Evolutionary conservation across 805 yeast species (phyloP), one percentile per base, ranked within the genome.

Genomic region (Diddensiella santjacobensis): DNA sequence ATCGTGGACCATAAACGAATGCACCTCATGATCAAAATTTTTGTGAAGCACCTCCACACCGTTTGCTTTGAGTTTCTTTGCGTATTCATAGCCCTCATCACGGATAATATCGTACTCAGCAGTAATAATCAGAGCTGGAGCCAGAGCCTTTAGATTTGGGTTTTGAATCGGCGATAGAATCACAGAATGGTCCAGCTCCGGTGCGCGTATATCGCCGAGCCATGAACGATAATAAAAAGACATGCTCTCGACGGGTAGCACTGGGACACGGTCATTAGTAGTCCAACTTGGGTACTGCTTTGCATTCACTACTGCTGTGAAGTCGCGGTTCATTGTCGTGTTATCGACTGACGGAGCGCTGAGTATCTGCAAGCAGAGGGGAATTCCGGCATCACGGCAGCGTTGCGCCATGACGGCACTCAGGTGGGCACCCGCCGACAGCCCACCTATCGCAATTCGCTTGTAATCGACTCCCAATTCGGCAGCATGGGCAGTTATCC

Each of bases 371-470:
- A 45, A 38, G 18, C 44, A 39, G 6, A 45, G 24, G 24, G 6
- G 24, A 18, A 45, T 17, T 3, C 48, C 48, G 10, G 24, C 44
- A 22, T 45, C 48, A 13, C 48, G 47, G 40, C 39, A 19, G 3
- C 40, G n/a, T 39, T 63, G 67, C 18, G 58, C 44, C 35, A 63
- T 37, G 4, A 59, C 63, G 3, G 64, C 57, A 36, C 66, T 51
- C 13, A 68, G 52, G 41, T 59, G 56, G 2, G 66, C 70, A 3
- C 70, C 71, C 10, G 78, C 78, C 2, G 78, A 74, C 3, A 72
- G 66, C 1, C 79, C 78, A n/a, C 71, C 77, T 15, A 69, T 56
- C 4, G 67, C 66, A 3, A 74, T 56, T 33, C 63, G 69, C 17
- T 56, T n/a, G 18, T 39, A 18, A 22, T 54, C 40, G 36, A 52